Evolutionary conservation across 345 rosid species (phyloP).

Genomic region (Lenwebbia sp.): DNA sequence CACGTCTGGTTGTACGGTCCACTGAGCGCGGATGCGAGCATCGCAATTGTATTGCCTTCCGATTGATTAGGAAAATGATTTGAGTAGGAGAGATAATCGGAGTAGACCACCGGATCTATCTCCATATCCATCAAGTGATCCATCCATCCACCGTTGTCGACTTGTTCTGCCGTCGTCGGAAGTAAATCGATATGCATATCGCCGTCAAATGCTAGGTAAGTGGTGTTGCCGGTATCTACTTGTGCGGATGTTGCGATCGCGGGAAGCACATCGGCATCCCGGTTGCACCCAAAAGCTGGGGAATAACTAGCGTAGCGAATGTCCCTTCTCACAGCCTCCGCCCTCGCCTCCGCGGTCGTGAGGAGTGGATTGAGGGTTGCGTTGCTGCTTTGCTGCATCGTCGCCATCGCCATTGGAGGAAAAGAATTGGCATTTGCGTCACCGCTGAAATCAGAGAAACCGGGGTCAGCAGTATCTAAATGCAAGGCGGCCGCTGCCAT

Average conservation of each 20-base stretch:
- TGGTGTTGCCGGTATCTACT: neutral
- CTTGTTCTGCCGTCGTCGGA: neutral
- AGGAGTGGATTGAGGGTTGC: neutral
- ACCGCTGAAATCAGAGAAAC: fast-evolving
- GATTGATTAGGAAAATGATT: neutral
- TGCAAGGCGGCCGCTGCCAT: neutral
- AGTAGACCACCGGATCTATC: neutral
- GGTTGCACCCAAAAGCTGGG: neutral
- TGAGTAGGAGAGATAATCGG: neutral
- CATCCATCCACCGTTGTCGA: neutral
- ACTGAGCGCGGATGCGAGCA: neutral
- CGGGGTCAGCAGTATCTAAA: neutral
- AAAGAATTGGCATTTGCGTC: neutral
- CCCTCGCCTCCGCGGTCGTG: neutral
- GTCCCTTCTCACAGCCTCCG: too few species aligned
- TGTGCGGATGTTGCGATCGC: neutral
- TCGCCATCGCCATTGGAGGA: neutral
- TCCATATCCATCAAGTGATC: neutral
- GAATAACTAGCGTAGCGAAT: neutral
- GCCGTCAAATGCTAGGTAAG: neutral
- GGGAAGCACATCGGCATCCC: neutral
- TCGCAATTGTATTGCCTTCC: neutral
- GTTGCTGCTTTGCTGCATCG: neutral
- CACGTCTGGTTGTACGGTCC: neutral
- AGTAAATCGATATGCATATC: neutral